Conservation (phyloP, 192 early-diverging fungal genomes). For the Linnemannia schmuckeri region DNA sequence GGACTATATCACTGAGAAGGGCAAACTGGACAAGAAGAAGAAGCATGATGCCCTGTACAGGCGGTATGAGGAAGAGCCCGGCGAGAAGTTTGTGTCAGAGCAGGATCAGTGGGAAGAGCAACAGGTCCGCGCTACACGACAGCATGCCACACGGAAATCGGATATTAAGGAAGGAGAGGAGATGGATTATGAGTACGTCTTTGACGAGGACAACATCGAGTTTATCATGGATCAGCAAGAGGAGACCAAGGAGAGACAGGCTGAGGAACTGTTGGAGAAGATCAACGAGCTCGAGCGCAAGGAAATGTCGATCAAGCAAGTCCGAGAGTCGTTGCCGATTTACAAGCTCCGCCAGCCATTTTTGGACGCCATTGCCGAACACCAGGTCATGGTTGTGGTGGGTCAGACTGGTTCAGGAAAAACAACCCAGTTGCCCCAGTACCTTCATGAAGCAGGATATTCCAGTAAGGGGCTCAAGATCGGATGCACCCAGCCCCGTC, state of each 20-base stretch:
- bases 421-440: slow-evolving; percentile 99
- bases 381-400: slow-evolving; percentile 93
- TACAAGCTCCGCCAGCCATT: slow-evolving; percentile 88
- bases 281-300: slow-evolving; percentile 80
- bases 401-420: slow-evolving; percentile 99
- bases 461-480: slow-evolving; percentile 88
- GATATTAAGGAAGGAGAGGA: slow-evolving; percentile 62
- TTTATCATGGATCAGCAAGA: slow-evolving; percentile 85
- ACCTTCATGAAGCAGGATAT: slow-evolving; percentile 95
- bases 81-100: slow-evolving; percentile 81
- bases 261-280: slow-evolving; percentile 62
- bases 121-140: slow-evolving; percentile 76
- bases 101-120: slow-evolving; percentile 95
- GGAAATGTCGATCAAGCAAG: slow-evolving; percentile 76
- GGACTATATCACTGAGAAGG: slow-evolving; percentile 98
- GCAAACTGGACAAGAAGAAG: slow-evolving; percentile 96
- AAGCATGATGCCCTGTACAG: slow-evolving; percentile 89
- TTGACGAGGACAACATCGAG: slow-evolving; percentile 92
- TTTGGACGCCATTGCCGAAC: slow-evolving; percentile 84
- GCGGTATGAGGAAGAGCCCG: slow-evolving; percentile 87
- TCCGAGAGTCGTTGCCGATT: slow-evolving; percentile 92
- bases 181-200: slow-evolving; percentile 92
- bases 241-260: slow-evolving; percentile 64
- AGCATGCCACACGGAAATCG: slow-evolving; percentile 67
- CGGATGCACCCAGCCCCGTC: slow-evolving; percentile 97